These are phyloP conservation scores for Ceratobasidium sp. DNA, from an alignment of 1,284 basidiomycete species.

Conservation along the genomic window DNA sequence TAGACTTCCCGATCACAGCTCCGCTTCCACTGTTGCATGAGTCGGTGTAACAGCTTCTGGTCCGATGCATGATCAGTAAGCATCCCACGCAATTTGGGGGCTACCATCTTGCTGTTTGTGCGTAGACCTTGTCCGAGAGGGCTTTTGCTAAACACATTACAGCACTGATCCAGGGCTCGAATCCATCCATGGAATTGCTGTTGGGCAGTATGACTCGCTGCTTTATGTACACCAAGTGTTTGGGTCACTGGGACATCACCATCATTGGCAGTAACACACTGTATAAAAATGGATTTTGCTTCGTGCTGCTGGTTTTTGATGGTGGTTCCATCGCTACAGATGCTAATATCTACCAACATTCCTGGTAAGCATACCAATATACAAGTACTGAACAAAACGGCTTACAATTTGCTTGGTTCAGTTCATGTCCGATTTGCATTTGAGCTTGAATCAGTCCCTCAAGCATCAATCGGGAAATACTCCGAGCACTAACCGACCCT, in stretches of 20 bases:
- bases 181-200: conserved; percentile 10
- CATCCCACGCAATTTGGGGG: background rate
- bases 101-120: background rate
- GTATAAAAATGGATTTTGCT: background rate
- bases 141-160: background rate
- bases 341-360: conserved; percentile 16
- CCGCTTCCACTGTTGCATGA: conserved; percentile 3
- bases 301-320: conserved; percentile 31
- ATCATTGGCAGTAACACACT: background rate
- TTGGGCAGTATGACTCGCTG: conserved; percentile 10
- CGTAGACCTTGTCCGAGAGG: background rate
- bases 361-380: background rate
- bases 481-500: conserved; percentile 3
- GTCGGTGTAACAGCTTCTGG: background rate
- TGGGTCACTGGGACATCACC: background rate
- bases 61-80: conserved; percentile 30
- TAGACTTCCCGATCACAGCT: background rate
- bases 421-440: conserved; percentile 4
- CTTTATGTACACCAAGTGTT: conserved; percentile 13
- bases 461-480: background rate
- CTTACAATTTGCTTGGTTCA: background rate
- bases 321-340: conserved; percentile 22
- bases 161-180: background rate
- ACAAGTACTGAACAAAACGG: background rate
- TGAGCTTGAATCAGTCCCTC: background rate